Base-by-base conservation (phyloP, 495 filamentous ascomycete species). In the Parmelia sp. region DNA sequence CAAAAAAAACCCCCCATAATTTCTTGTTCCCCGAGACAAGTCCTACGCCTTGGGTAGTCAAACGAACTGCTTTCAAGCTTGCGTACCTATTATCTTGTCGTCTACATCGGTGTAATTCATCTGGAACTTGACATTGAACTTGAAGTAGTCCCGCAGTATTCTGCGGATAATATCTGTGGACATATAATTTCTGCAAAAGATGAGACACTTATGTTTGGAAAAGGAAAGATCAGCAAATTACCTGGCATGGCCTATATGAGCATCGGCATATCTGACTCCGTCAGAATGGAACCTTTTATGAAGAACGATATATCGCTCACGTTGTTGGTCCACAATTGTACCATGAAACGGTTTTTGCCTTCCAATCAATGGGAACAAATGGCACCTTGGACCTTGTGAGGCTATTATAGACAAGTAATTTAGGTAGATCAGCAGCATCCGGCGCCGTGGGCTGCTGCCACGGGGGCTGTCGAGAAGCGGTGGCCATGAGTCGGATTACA, bases 291-390 rank as follows among this genome's bases (percentile, higher is more conserved):
- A 39, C 11, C 27, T 35, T 9, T 9, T 14, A n/a, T 15, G 17
- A n/a, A 45, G 31, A 58, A 6, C 31, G 12, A 1, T 25, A 47
- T 31, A 8, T 49, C 49, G 35, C 61, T 73, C 96, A 97, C 23
- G 95, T 91, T 14, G 93, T 97, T 57, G 93, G 93, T 1, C 93
- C 91, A 77, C 91, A 96, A 51, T 84, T 88, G 76, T 96, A 96
- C 91, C 92, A 96, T 6, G 83, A 87, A 3, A 96, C 83, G 67
- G 88, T 88, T 61, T 84, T 88, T 1, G 78, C 81, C 15, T 75
- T 69, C 27, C 82, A 77, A 71, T 92, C 86, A 49, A 88, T 77
- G 14, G 92, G 92, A 31, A 90, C 77, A 68, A 96, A 96, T 4
- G 84, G 82, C 21, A 85, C 86, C 75, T 92, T 90, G 17, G 77